Conservation (phyloP, 257 asterid species). For the Rauvolfia tetraphylla region DNA sequence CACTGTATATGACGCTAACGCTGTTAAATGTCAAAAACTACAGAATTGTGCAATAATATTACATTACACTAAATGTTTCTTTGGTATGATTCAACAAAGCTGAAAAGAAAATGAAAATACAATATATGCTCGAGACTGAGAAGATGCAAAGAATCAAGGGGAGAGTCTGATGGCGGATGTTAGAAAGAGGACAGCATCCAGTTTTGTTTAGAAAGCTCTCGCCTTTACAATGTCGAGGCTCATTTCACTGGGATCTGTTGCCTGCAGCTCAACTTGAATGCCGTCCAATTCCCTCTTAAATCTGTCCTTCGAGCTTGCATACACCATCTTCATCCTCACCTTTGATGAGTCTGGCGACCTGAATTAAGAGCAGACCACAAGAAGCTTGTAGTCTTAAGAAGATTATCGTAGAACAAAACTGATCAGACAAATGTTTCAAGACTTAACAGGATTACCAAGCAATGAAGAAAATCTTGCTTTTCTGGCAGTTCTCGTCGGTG, state of each 20-base stretch:
- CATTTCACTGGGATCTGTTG: constrained; percentile 33
- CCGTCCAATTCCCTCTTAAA: constrained; percentile 32
- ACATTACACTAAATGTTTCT: not conserved
- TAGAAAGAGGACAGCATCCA: not conserved
- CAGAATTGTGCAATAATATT: constrained; percentile 4
- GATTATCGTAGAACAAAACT: not conserved
- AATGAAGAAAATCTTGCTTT: constrained; percentile 34
- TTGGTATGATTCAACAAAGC: not conserved
- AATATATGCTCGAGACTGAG: not conserved
- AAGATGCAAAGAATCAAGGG: not conserved
- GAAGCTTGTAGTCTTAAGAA: not conserved
- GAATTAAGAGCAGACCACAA: not conserved
- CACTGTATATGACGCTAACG: not conserved
- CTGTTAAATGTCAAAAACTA: not conserved
- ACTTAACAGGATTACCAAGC: constrained; percentile 12
- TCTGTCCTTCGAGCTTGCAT: constrained; percentile 31
- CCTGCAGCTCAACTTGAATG: constrained; percentile 29
- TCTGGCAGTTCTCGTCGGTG: constrained; percentile 30
- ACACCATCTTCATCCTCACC: constrained; percentile 34
- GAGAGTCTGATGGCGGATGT: not conserved
- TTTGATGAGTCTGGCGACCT: constrained; percentile 31
- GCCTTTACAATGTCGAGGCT: constrained; percentile 28
- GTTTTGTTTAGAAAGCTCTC: constrained; percentile 10
- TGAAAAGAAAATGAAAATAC: not conserved
- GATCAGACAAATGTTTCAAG: not conserved